These are phyloP conservation scores for Groenewaldozyma salmanticensis DNA, from an alignment of 805 yeast species.

Conservation along the genomic window DNA sequence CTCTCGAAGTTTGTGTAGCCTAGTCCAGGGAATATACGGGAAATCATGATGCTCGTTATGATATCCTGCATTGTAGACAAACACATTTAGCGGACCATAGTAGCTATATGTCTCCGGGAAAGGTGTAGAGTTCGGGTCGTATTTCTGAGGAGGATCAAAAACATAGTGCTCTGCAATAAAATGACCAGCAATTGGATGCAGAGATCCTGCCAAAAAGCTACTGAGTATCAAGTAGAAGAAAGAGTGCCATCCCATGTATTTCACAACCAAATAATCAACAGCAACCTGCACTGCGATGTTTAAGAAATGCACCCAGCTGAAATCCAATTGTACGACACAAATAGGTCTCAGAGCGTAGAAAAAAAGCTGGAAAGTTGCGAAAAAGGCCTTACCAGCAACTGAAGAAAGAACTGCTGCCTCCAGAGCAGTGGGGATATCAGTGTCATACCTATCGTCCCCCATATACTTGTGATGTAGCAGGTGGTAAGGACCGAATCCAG, in stretches of 20 bases:
- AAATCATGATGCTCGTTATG: conserved; percentile 95
- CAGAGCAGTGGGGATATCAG: conserved; percentile 74
- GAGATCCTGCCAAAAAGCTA: conserved; percentile 80
- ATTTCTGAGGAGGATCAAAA: conserved; percentile 45
- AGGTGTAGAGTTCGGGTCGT: conserved; percentile 20
- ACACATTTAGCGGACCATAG: conserved; percentile 65
- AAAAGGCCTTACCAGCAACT: conserved; percentile 79
- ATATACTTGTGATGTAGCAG: conserved; percentile 83
- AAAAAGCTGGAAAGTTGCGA: conserved; percentile 80
- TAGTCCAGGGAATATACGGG: conserved; percentile 89
- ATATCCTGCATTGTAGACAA: conserved; percentile 90
- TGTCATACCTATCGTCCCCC: conserved; percentile 76
- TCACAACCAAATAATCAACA: conserved; percentile 50
- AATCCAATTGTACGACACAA: conserved; percentile 65
- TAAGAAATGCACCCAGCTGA: conserved; percentile 65
- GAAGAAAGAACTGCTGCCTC: conserved; percentile 70
- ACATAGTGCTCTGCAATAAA: conserved; percentile 92
- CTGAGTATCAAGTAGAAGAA: conserved; percentile 60
- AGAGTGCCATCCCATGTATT: conserved; percentile 53
- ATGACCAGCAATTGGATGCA: conserved; percentile 93
- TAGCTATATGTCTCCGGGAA: conserved; percentile 77
- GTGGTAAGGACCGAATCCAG: conserved; percentile 84
- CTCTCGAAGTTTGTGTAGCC: conserved; percentile 49
- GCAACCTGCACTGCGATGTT: conserved; percentile 52
- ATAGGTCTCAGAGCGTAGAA: conserved; percentile 88